Evolutionary conservation across 2,329 filamentous ascomycete genomes (phyloP).

Genomic region (Cladosporium sp.): DNA sequence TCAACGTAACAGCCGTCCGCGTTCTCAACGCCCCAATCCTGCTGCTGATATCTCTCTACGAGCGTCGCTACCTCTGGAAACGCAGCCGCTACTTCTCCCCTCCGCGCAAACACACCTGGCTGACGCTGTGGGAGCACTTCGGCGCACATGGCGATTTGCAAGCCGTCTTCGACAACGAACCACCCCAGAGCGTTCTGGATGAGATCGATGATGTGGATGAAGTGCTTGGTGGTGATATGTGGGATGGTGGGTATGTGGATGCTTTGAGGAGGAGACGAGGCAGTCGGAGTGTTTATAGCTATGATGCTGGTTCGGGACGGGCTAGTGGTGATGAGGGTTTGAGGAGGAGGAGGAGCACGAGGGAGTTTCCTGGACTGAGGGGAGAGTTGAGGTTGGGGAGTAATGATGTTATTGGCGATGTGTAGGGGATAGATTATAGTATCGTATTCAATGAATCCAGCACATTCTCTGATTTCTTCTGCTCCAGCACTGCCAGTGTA

Average conservation of each 20-base stretch:
- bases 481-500: too few species aligned
- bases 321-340: not conserved
- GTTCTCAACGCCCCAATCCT: slow-evolving; percentile 72
- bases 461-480: too few species aligned
- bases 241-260: slow-evolving; percentile 31
- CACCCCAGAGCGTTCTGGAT: slow-evolving; percentile 53
- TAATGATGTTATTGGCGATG: slow-evolving; percentile 6
- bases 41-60: slow-evolving; percentile 64
- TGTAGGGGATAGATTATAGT: not conserved
- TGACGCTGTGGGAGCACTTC: slow-evolving; percentile 62
- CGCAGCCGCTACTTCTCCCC: slow-evolving; percentile 31
- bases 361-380: not conserved
- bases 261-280: slow-evolving; percentile 26
- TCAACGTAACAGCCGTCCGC: slow-evolving; percentile 74
- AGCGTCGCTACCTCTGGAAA: slow-evolving; percentile 66
- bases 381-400: slow-evolving; percentile 9
- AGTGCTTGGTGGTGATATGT: slow-evolving; percentile 39
- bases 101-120: slow-evolving; percentile 38
- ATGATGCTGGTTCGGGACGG: slow-evolving; percentile 1
- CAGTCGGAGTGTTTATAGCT: slow-evolving; percentile 21
- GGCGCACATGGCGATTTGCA: slow-evolving; percentile 69
- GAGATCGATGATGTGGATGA: slow-evolving; percentile 48
- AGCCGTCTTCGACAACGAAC: slow-evolving; percentile 67
- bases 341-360: slow-evolving; percentile 2
- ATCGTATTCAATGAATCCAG: too few species aligned